phyloP scores from a whole-genome alignment of 2,329 filamentous ascomycete species.

The Colletotrichum tropicicola region DNA sequence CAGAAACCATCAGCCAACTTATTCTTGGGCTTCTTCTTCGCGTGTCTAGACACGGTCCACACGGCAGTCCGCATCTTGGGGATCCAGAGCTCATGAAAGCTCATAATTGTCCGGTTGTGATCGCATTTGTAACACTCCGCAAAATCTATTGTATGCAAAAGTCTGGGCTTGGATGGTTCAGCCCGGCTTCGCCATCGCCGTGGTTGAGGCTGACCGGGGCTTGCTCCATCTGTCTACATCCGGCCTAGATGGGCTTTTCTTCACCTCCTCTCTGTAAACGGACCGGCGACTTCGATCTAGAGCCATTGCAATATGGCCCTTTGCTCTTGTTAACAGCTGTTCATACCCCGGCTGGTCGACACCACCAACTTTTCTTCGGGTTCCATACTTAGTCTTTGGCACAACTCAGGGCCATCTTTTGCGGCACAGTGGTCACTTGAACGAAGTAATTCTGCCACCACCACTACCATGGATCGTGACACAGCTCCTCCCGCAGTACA shows the following conservation, averaged over 20 bases:
- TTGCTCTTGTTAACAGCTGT: neutral
- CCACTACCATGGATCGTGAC: slow-evolving; percentile 8
- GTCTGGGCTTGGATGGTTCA: slow-evolving; percentile 8
- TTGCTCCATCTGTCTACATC: neutral
- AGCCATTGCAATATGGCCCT: neutral
- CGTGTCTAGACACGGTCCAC: too few relatives aligned
- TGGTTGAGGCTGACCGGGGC: slow-evolving; percentile 1
- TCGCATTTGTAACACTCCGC: neutral
- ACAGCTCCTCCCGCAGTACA: neutral
- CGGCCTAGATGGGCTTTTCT: slow-evolving; percentile 6
- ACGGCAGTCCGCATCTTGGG: too few relatives aligned
- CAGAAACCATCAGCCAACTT: neutral
- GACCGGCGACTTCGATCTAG: neutral
- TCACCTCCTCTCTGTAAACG: neutral
- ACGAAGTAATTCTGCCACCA: too few relatives aligned
- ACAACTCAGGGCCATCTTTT: too few relatives aligned
- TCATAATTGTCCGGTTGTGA: neutral
- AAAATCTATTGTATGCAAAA: neutral
- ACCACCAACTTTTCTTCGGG: neutral
- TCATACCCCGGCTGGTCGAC: neutral
- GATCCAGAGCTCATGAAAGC: too few relatives aligned
- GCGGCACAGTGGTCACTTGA: too few relatives aligned
- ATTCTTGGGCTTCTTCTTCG: slow-evolving; percentile 5
- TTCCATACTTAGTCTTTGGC: too few relatives aligned
- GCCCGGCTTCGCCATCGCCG: neutral